Evolutionary conservation across 768 basidiomycete species (phyloP).

Genomic region (Suillus plorans): DNA sequence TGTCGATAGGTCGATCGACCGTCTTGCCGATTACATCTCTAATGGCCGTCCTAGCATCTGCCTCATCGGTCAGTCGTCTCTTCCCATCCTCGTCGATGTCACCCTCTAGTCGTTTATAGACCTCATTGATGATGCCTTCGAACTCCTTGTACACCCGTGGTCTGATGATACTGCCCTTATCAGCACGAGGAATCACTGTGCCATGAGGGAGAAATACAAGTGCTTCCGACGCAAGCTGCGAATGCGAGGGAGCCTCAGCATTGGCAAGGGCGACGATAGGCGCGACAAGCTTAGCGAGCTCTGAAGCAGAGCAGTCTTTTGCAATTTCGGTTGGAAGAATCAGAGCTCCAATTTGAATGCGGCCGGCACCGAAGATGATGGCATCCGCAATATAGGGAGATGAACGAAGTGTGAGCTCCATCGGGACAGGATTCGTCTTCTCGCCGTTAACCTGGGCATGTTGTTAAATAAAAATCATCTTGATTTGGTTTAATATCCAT

Average conservation of each 20-base stretch:
- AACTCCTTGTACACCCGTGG: slow-evolving; percentile 52
- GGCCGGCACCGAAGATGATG: slow-evolving; percentile 51
- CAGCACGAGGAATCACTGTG: slow-evolving; percentile 49
- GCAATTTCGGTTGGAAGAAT: slow-evolving; percentile 47
- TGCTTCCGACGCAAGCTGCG: slow-evolving; percentile 49
- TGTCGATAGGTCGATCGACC: slow-evolving; percentile 16
- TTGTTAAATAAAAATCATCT: slow-evolving; percentile 9
- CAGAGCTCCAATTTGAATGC: slow-evolving; percentile 49
- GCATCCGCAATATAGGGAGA: slow-evolving; percentile 47
- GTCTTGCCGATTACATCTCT: slow-evolving; percentile 21
- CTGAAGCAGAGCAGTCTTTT: slow-evolving; percentile 23
- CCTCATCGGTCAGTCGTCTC: slow-evolving; percentile 9
- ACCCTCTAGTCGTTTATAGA: slow-evolving; percentile 44
- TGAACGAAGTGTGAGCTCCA: slow-evolving; percentile 51
- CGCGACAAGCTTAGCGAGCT: slow-evolving; percentile 34
- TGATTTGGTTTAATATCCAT: background rate
- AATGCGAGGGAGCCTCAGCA: slow-evolving; percentile 50
- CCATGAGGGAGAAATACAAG: slow-evolving; percentile 47
- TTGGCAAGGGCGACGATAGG: slow-evolving; percentile 52
- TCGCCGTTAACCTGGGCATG: slow-evolving; percentile 42
- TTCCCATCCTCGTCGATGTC: slow-evolving; percentile 30
- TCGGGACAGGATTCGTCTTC: slow-evolving; percentile 57
- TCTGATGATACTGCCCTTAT: slow-evolving; percentile 51
- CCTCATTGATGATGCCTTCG: slow-evolving; percentile 40
- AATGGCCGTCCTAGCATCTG: slow-evolving; percentile 13